Evolutionary conservation across 2,329 filamentous ascomycete species (phyloP), one percentile per base, ranked within the genome.

Genomic region (Cercospora nicotianae): DNA sequence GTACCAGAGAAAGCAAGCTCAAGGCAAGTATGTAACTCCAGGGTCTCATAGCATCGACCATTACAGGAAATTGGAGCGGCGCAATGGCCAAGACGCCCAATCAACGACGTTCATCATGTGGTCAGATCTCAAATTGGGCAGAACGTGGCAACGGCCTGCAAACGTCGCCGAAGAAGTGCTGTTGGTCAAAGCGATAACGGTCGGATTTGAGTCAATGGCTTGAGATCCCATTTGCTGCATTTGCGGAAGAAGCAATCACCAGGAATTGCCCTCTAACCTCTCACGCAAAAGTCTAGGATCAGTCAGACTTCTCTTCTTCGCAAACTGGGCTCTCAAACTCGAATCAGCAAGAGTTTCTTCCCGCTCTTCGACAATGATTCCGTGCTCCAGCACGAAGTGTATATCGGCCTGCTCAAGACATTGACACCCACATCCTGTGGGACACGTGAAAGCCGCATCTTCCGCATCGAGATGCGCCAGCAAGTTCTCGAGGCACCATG

Each of bases 351-450:
- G 18, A 20, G 59, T 61, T 23, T 63, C 48, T 3, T 48, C n/a
- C 8, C n/a, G 36, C 12, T 18, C 31, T n/a, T 13, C 31, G 1
- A 39, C 31, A 30, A 57, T 51, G 16, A 65, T 39, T 0, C 31
- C 66, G 10, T 70, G 58, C 3, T 42, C 53, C 13, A 66, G 18
- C 42, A 72, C 71, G 26, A 66, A 59, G 13, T 59, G 30, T n/a
- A 72, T 18, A 23, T 69, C 67, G 16, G 63, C 18, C 3, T 70
- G 48, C 8, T 62, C 58, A 33, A 69, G 64, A 45, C 77, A 78
- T 26, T 62, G 59, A 65, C 77, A 78, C 1, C 76, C 77, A 63
- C 77, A 78, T 0, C 77, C 77, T 9, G 72, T 70, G 1, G 75
- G 74, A 68, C 75, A 77, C 12, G 72, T 70, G 58, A 75, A 76